phyloP scores from a whole-genome alignment of 495 filamentous ascomycete species.

The Stereocaulon alpinum region DNA sequence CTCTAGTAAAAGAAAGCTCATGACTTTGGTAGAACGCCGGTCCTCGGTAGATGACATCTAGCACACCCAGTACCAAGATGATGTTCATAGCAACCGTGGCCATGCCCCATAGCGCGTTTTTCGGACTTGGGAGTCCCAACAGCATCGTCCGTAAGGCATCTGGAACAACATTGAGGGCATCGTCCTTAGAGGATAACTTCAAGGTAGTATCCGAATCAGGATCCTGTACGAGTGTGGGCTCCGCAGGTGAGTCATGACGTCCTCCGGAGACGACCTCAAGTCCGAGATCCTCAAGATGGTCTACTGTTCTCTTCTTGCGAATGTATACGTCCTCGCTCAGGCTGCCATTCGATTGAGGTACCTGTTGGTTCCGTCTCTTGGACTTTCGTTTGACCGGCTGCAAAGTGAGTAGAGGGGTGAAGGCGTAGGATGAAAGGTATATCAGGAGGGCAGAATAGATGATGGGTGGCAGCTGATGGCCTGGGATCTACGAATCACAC shows the following conservation, averaged over 20 bases:
- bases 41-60: conserved; percentile 66
- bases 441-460: conserved; percentile 62
- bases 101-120: conserved; percentile 44
- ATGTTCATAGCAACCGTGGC: conserved; percentile 62
- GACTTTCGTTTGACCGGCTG: neutral
- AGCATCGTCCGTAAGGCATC: conserved; percentile 52
- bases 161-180: conserved; percentile 5
- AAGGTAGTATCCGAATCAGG: neutral
- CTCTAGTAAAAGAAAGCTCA: conserved; percentile 71
- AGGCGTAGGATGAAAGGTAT: conserved; percentile 59
- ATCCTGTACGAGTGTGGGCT: neutral
- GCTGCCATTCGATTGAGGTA: neutral
- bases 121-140: conserved; percentile 63
- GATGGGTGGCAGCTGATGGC: conserved; percentile 49
- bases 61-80: conserved; percentile 49
- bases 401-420: neutral
- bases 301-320: neutral
- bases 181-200: neutral
- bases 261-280: neutral
- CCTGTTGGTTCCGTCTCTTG: neutral
- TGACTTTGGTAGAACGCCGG: conserved; percentile 52
- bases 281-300: neutral
- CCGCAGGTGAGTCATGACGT: neutral
- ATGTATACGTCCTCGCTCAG: neutral
- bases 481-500: conserved; percentile 44